Conservation (phyloP, 2,329 filamentous ascomycete genomes). For the Epicoccum sorghinum region DNA sequence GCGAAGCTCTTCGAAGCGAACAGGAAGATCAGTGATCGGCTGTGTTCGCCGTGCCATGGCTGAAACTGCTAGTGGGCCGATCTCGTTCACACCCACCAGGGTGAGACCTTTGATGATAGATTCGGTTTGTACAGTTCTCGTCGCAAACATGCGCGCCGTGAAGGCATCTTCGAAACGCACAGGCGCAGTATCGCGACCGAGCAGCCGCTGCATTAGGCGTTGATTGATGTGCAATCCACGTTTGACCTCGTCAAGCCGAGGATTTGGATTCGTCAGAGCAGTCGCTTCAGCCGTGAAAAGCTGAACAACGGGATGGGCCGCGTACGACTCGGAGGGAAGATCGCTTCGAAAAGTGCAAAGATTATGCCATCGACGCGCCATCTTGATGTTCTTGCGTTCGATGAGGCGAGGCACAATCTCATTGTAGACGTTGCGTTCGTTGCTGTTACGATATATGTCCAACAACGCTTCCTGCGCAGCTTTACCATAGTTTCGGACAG, state of each 20-base stretch:
- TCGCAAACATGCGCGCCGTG: slow-evolving; percentile 82
- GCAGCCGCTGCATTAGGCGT: slow-evolving; percentile 41
- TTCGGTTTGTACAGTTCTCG: slow-evolving; percentile 73
- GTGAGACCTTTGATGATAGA: slow-evolving; percentile 72
- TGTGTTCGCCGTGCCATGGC: slow-evolving; percentile 73
- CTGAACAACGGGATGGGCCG: slow-evolving; percentile 36
- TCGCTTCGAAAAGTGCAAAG: slow-evolving; percentile 47
- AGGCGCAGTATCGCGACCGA: slow-evolving; percentile 52
- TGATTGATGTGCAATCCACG: slow-evolving; percentile 29
- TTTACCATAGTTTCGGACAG: slow-evolving; percentile 24
- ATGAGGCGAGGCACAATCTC: slow-evolving; percentile 45
- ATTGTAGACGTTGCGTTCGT: slow-evolving; percentile 51
- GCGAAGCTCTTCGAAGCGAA: slow-evolving; percentile 66
- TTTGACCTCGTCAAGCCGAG: slow-evolving; percentile 13
- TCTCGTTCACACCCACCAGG: slow-evolving; percentile 71
- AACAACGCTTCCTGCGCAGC: slow-evolving; percentile 28
- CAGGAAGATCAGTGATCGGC: slow-evolving; percentile 61
- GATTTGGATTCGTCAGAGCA: slow-evolving; percentile 9
- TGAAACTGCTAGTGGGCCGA: slow-evolving; percentile 78
- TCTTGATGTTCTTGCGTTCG: slow-evolving; percentile 26
- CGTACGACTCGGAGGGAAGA: slow-evolving; percentile 43
- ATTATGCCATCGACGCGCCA: slow-evolving; percentile 49
- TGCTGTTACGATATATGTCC: slow-evolving; percentile 48
- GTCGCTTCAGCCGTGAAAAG: slow-evolving; percentile 37
- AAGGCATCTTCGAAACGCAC: slow-evolving; percentile 65